A percentile compares a stretch with the other conserved stretches of the same genome.
phyloP scores from a whole-genome alignment of 1,139 yeast species.

The Suhomyces chickasaworum region DNA sequence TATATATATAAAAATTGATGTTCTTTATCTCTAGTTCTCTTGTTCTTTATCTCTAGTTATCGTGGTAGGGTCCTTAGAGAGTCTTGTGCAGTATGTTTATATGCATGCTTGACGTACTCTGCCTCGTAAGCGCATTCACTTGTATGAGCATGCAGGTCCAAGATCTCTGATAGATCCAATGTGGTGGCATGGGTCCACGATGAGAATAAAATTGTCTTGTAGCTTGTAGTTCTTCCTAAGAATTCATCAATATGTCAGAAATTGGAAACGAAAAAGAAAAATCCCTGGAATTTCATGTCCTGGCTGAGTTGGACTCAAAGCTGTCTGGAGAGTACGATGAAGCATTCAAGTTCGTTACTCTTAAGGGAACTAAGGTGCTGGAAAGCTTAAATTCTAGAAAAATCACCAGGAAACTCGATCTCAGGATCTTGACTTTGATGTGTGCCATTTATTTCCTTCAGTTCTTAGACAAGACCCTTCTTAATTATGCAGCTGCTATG shows the following conservation, averaged over 20 bases:
- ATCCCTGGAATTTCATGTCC: too few species aligned
- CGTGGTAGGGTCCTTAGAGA: too few species aligned
- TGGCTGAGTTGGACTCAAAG: neutral
- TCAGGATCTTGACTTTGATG: conserved; percentile 34
- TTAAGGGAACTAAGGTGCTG: conserved; percentile 2
- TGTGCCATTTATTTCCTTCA: conserved; percentile 46
- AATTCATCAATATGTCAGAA: neutral
- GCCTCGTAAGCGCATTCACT: conserved; percentile 1
- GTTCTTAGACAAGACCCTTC: conserved; percentile 45
- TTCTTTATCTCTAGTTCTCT: too few species aligned
- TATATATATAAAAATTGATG: too few species aligned
- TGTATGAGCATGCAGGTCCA: conserved; percentile 5
- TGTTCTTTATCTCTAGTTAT: too few species aligned
- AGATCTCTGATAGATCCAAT: neutral
- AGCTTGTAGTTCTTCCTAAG: neutral
- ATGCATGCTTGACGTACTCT: neutral
- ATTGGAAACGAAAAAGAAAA: too few species aligned
- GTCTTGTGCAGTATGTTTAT: too few species aligned
- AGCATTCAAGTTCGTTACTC: conserved; percentile 13
- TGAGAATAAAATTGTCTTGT: neutral
- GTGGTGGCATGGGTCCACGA: neutral
- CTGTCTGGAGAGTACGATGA: conserved; percentile 11
- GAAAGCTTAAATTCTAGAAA: neutral
- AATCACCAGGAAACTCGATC: conserved; percentile 29
- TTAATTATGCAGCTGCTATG: conserved; percentile 54